Evolutionary conservation across 2,329 filamentous ascomycete genomes (phyloP).

Genomic region (Ilyonectria robusta): DNA sequence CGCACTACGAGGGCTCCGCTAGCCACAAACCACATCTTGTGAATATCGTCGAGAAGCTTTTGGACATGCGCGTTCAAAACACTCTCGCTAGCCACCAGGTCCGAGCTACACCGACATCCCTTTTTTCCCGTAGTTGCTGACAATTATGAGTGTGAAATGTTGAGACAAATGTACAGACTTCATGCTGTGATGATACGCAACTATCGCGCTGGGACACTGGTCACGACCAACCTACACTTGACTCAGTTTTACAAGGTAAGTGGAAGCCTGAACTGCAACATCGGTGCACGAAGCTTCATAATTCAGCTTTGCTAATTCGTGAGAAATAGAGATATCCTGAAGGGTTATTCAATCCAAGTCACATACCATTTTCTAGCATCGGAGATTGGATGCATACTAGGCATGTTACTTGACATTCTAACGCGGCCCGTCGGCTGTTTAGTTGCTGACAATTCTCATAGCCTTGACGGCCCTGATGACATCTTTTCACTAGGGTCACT

Average conservation of each 20-base stretch:
- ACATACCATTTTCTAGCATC: conserved; percentile 26
- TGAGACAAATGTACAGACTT: conserved; percentile 28
- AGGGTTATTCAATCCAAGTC: conserved; percentile 27
- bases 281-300: neutral
- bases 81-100: conserved; percentile 26
- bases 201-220: conserved; percentile 26
- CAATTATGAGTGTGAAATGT: conserved; percentile 20
- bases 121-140: neutral
- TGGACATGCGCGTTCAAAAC: conserved; percentile 22
- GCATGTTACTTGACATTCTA: neutral
- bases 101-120: neutral
- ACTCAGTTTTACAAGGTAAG: conserved; percentile 31
- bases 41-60: conserved; percentile 17
- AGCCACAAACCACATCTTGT: conserved; percentile 1
- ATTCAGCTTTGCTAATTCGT: too few relatives aligned
- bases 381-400: conserved; percentile 26
- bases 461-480: conserved; percentile 30
- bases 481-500: conserved; percentile 23
- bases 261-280: neutral
- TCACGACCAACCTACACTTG: conserved; percentile 29
- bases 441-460: neutral
- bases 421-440: rapidly evolving
- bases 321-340: conserved; percentile 21
- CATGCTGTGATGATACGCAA: conserved; percentile 29
- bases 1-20: conserved; percentile 20